These are phyloP conservation scores for Westerdykella sp. DNA, from an alignment of 2,329 filamentous ascomycete genomes.

Conservation along the genomic window DNA sequence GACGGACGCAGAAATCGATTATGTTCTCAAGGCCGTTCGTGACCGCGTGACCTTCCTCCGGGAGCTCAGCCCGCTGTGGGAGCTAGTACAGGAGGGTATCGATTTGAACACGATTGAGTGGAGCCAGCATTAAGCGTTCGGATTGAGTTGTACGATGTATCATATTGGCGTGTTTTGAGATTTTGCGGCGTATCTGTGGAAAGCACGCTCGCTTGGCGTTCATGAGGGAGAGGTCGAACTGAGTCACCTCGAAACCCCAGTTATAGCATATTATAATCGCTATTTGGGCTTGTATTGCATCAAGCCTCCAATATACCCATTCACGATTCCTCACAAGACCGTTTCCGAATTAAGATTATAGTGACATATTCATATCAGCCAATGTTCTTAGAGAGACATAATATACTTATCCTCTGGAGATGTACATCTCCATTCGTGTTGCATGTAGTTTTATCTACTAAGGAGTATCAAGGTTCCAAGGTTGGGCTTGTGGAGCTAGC, in stretches of 20 bases:
- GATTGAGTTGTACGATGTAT: constrained; percentile 13
- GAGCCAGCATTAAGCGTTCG: constrained; percentile 75
- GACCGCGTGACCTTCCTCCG: constrained; percentile 88
- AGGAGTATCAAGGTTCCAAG: too few relatives aligned
- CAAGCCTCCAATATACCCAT: constrained; percentile 2
- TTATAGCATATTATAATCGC: constrained; percentile 17
- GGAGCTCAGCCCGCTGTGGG: constrained; percentile 94
- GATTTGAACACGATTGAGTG: constrained; percentile 96
- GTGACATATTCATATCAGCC: too few relatives aligned
- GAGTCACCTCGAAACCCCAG: not conserved
- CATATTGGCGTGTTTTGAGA: constrained; percentile 12
- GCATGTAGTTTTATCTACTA: not conserved
- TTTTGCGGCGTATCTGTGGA: constrained; percentile 7
- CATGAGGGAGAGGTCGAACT: constrained; percentile 8
- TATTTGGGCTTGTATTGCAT: constrained; percentile 8
- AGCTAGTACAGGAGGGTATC: constrained; percentile 93
- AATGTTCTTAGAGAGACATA: too few relatives aligned
- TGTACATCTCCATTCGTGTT: not conserved
- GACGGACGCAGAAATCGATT: constrained; percentile 91
- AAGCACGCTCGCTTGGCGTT: constrained; percentile 22
- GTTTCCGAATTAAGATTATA: too few relatives aligned
- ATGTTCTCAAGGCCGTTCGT: constrained; percentile 88
- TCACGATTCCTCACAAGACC: too few relatives aligned
- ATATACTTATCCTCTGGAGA: too few relatives aligned
- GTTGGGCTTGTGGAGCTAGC: too few relatives aligned